These are phyloP conservation scores for Haplographium delicatum DNA, from an alignment of 495 filamentous ascomycete species.

Conservation along the genomic window DNA sequence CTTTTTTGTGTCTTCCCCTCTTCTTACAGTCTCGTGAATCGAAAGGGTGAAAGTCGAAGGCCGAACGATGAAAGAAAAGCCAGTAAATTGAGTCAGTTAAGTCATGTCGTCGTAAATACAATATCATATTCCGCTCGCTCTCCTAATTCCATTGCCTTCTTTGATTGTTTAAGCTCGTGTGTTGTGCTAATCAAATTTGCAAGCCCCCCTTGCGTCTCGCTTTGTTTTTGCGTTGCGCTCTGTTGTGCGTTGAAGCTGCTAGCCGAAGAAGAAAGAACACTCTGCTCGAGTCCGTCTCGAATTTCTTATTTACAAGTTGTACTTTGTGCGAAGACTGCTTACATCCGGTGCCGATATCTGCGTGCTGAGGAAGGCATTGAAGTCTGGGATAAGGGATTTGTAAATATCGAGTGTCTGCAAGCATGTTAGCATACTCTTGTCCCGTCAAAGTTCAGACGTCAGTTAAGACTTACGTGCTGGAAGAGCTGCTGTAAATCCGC, in stretches of 20 bases:
- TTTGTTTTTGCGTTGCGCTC: no score
- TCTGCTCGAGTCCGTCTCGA: no score
- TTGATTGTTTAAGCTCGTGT: neutral
- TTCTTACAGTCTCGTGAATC: no score
- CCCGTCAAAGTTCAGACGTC: neutral
- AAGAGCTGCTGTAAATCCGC: constrained; percentile 38
- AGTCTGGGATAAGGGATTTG: constrained; percentile 78
- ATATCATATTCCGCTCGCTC: neutral
- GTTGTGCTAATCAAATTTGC: neutral
- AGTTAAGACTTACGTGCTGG: constrained; percentile 37
- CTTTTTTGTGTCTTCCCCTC: no score
- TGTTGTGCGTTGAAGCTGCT: no score
- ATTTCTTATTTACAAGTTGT: constrained; percentile 37
- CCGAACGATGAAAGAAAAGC: no score
- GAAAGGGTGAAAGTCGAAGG: no score
- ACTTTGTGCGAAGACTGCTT: constrained; percentile 44
- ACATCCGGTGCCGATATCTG: constrained; percentile 53
- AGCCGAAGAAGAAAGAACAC: no score
- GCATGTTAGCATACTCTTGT: neutral
- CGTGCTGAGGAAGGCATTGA: constrained; percentile 69
- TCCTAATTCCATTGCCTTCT: neutral
- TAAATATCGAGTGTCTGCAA: constrained; percentile 74
- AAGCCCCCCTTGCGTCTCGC: neutral
- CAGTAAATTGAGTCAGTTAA: no score
- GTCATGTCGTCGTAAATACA: constrained; percentile 9